Base-by-base conservation (phyloP, 2,329 filamentous ascomycete genomes). In the Penicillium sp. region DNA sequence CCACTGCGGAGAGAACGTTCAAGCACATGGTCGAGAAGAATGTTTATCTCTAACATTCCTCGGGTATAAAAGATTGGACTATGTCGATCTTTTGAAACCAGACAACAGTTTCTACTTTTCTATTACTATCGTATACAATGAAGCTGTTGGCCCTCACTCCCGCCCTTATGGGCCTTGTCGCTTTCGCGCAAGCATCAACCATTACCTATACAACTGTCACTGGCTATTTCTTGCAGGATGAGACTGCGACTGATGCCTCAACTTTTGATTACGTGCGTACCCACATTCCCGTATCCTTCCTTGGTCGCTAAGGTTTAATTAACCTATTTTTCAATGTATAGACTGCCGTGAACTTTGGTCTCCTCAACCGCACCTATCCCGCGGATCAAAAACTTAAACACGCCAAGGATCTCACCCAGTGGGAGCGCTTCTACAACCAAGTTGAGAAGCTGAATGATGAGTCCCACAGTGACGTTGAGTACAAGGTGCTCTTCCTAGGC, bases 61-160 rank as follows among this genome's bases (percentile, higher is more conserved):
- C 26, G 26, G 25, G 27, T 21, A 44, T 60, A 61, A 62, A 58
- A 58, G 53, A 44, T 9, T 45, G 23, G 46, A 43, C 6, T 11
- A 55, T 58, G 54, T 23, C 62, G 59, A 65, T 64, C 61, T 54
- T 27, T 6, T 33, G 26, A 29, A 8, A 44, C 31, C 23, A 42
- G 27, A 19, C 21, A 50, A 25, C 29, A 11, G 21, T 25, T 43
- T 54, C n/a, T 54, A 31, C 27, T 11, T 29, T n/a, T 52, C n/a
- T 8, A 16, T 31, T 29, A 26, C 8, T 39, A 35, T 19, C 39
- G 19, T 35, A 35, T 50, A n/a, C 23, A 29, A 71, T 71, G 69
- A 70, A 61, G 62, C 75, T 96, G 31, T 87, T 96, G 66, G 87
- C 91, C 0, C 83, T 89, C 0, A 92, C 92, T 0, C 88, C 90